A percentile compares a stretch with the other conserved stretches of the same genome.
Evolutionary conservation across 2,329 filamentous ascomycete species (phyloP).

Genomic region (Tolypocladium tundrense): DNA sequence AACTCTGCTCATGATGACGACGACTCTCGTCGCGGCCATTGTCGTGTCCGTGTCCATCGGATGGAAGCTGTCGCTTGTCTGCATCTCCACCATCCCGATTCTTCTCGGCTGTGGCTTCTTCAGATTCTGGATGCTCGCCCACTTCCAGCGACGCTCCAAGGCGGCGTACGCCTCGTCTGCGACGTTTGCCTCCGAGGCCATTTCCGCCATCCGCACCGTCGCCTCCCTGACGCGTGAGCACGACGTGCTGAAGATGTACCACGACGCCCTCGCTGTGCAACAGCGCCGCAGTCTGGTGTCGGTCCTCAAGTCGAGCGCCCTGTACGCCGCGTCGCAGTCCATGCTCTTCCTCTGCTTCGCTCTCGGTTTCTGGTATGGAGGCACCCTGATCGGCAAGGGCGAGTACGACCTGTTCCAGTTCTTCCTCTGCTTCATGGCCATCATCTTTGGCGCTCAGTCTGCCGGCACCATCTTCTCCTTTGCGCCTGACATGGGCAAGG

Average conservation of each 20-base stretch:
- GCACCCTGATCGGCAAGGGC: constrained; percentile 56
- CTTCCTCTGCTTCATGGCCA: constrained; percentile 79
- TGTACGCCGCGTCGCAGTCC: constrained; percentile 80
- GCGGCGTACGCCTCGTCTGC: constrained; percentile 71
- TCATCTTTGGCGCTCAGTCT: constrained; percentile 88
- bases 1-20: constrained; percentile 69
- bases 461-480: constrained; percentile 85
- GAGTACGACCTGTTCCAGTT: constrained; percentile 80
- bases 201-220: constrained; percentile 87
- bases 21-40: constrained; percentile 69
- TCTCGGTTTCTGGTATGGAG: constrained; percentile 88
- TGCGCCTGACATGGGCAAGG: constrained; percentile 88
- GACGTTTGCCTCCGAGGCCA: constrained; percentile 84
- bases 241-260: constrained; percentile 69
- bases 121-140: constrained; percentile 73
- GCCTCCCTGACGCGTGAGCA: constrained; percentile 80
- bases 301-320: constrained; percentile 61
- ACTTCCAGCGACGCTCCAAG: constrained; percentile 72
- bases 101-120: constrained; percentile 76
- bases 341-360: constrained; percentile 76
- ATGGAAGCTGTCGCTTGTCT: constrained; percentile 83
- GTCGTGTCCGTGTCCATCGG: constrained; percentile 62
- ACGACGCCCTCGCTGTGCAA: constrained; percentile 53
- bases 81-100: constrained; percentile 66
- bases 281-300: constrained; percentile 59